Base-by-base conservation (phyloP, 2,329 filamentous ascomycete species). In the Ophiobolus disseminans region DNA sequence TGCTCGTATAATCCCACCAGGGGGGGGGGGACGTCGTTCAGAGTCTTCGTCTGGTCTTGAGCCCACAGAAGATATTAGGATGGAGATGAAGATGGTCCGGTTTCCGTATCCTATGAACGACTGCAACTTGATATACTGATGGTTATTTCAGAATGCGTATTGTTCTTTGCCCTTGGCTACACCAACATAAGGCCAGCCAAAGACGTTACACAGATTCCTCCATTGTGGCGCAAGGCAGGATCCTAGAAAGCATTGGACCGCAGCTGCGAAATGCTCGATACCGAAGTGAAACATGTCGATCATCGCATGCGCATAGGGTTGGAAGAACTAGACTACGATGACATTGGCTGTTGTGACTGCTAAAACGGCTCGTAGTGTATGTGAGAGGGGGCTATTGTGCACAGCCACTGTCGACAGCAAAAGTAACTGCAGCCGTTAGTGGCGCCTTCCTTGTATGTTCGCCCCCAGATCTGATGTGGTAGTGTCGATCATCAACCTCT, bases 171-270 rank as follows among this genome's bases (percentile, higher is more conserved):
- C 9, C 16, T 14, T 32, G 30, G 5, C 25, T n/a, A 28, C 25
- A n/a, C 25, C 25, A 28, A 28, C 23, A n/a, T n/a, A n/a, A 11
- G 23, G 23, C 23, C 11, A 26, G 6, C 6, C 23, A 26, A 26
- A 26, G 23, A 32, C 16, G n/a, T 32, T 8, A 32, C 13, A 32
- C 30, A 32, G 9, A 4, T 10, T 5, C 3, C 8, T 11, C 11
- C 7, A 11, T 20, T 37, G 36, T 39, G 36, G 36, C 36, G 21
- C 36, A 39, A 39, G 36, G 36, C 36, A 26, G 21, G 21, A 14
- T 39, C 21, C 13, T 21, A n/a, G 10, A 14, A 21, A 25, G 21
- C 21, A 13, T 10, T 26, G 14, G 22, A n/a, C 36, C 10, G 10
- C 25, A n/a, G 25, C 5, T 5, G 25, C 25, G 5, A 7, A 26